phyloP scores from a whole-genome alignment of 176 grass and related monocot genomes.

The Musa acuminata region DNA sequence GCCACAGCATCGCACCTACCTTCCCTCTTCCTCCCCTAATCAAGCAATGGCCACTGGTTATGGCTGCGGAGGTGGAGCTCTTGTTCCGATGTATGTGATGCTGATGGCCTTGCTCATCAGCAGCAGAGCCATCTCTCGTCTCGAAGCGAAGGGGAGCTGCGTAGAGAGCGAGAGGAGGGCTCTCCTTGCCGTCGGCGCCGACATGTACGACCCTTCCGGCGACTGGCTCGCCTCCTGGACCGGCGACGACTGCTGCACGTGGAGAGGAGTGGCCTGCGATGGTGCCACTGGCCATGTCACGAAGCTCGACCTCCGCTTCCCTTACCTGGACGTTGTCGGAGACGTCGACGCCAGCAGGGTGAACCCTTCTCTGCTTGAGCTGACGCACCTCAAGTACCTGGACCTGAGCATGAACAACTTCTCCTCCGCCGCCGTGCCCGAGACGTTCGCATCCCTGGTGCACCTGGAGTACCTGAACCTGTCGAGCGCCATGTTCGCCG shows the following conservation, averaged over 20 bases:
- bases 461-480: constrained; percentile 24
- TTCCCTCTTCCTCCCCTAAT: no score
- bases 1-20: no score
- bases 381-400: constrained; percentile 12
- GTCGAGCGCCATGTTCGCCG: constrained; percentile 9
- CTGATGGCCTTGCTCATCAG: no score
- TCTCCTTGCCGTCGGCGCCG: background rate
- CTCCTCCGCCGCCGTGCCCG: constrained; percentile 3
- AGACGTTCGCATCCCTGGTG: constrained; percentile 6
- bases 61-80: no score
- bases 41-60: no score
- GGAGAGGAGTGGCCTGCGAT: constrained; percentile 29
- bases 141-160: background rate
- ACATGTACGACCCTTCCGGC: background rate
- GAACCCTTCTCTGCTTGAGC: constrained; percentile 1
- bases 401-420: constrained; percentile 28
- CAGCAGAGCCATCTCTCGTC: no score
- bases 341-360: no score
- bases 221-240: constrained; percentile 23
- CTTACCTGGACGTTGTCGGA: background rate
- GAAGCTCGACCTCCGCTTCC: constrained; percentile 1
- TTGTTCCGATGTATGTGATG: no score
- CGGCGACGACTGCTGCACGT: constrained; percentile 31
- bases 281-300: constrained; percentile 23
- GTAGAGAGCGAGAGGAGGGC: background rate